Base-by-base conservation (phyloP, 2,329 filamentous ascomycete species). In the Colletotrichum tropicale region DNA sequence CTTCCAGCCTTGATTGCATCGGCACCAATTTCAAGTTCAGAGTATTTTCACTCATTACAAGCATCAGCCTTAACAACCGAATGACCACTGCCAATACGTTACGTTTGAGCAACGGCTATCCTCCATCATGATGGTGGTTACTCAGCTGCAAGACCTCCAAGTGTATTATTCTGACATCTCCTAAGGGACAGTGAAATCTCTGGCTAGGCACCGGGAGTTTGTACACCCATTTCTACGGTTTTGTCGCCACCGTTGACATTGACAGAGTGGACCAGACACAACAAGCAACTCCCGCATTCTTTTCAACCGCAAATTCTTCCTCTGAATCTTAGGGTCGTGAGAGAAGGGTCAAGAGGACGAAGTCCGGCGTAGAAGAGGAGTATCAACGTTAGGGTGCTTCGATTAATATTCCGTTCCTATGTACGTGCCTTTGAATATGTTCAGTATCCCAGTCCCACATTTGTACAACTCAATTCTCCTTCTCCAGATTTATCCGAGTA, bases 1-100 rank as follows among this genome's bases (percentile, higher is more conserved):
- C 38, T 43, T n/a, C 18, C 5, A n/a, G 18, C 0, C 16, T n/a
- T n/a, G 0, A 18, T 2, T n/a, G 1, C 1, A 9, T 43, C 9
- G 16, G 10, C 38, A 9, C 18, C 38, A 43, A 6, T 0, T n/a
- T 4, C 38, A n/a, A 43, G 8, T 18, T 43, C 18, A 9, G 8
- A 43, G 38, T 18, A 8, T 6, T n/a, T 43, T n/a, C 18, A 10
- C 9, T n/a, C 15, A 2, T 36, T 36, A 43, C 18, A n/a, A 10
- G 18, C 16, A 43, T n/a, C 5, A 10, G 38, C 18, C 38, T 3
- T 43, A 43, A 5, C 36, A 38, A 18, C 16, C 15, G 16, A 5
- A 18, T 43, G 36, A 43, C 18, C 18, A 43, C 38, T n/a, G 3
- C 1, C 38, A 43, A 4, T 56, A 56, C 8, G 15, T 16, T 36